phyloP scores from a whole-genome alignment of 257 asterid genomes.

The Solanum chilense region DNA sequence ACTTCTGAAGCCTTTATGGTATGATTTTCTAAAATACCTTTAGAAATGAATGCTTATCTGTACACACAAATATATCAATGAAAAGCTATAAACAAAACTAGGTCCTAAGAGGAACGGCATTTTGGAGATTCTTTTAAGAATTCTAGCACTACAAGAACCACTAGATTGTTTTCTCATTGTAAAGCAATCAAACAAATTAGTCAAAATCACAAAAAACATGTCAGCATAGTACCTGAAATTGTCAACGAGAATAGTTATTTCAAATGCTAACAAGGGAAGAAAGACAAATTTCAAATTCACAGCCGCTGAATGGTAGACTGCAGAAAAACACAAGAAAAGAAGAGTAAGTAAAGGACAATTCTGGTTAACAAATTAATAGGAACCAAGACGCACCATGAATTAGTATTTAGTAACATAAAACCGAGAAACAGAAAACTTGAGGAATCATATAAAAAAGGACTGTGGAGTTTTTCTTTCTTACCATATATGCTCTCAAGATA shows the following conservation, averaged over 20 bases:
- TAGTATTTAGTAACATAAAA: neutral
- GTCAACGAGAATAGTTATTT: constrained; percentile 65
- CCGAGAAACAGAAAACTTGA: neutral
- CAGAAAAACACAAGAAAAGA: constrained; percentile 3
- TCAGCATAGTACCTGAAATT: constrained; percentile 61
- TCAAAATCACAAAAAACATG: neutral
- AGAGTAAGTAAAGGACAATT: neutral
- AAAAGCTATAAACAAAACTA: neutral
- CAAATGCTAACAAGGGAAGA: constrained; percentile 91
- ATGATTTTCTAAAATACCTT: neutral
- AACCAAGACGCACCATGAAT: neutral
- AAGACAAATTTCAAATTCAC: constrained; percentile 72
- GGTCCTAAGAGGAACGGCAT: neutral
- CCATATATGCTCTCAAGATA: constrained; percentile 78
- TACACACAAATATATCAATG: neutral
- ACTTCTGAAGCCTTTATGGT: neutral
- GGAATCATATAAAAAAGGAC: neutral
- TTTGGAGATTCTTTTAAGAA: neutral
- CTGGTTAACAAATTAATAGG: neutral
- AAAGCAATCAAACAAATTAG: constrained; percentile 3
- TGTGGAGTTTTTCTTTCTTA: constrained; percentile 36
- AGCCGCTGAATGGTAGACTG: constrained; percentile 63
- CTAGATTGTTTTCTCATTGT: neutral
- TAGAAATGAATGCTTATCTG: neutral
- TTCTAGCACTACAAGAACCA: neutral